Conservation (phyloP, 345 rosid genomes). For the Clausena lansium region DNA sequence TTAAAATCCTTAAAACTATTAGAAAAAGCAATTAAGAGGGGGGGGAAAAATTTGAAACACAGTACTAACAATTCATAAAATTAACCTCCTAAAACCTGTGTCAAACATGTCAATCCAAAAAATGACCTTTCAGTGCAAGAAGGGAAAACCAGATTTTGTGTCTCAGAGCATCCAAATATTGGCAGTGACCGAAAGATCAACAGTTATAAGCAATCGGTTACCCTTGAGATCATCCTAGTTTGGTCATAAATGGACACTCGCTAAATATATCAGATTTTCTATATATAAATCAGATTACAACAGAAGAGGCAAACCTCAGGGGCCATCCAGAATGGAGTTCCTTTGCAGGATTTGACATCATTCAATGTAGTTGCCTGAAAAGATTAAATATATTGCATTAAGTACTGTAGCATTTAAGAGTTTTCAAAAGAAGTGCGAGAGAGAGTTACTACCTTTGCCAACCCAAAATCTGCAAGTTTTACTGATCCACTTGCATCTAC, state of each 20-base stretch:
- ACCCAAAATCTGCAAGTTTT: constrained; percentile 95
- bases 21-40: not conserved
- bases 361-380: constrained; percentile 71
- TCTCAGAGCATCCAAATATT: not conserved
- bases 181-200: not conserved
- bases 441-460: constrained; percentile 69
- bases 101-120: not conserved
- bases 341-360: constrained; percentile 78
- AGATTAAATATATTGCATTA: constrained; percentile 7
- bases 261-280: not conserved
- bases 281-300: constrained; percentile 8
- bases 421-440: not conserved
- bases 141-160: not conserved
- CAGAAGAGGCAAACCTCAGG: constrained; percentile 70
- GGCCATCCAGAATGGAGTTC: constrained; percentile 96
- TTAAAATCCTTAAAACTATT: too few species aligned
- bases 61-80: too few species aligned
- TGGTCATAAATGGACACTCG: not conserved
- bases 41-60: not conserved
- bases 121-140: not conserved
- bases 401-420: not conserved
- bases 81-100: not conserved
- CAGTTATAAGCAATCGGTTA: not conserved
- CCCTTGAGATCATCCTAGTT: not conserved
- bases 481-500: constrained; percentile 77